Conservation (phyloP, 257 asterid species). For the Lithospermum erythrorhizon region DNA sequence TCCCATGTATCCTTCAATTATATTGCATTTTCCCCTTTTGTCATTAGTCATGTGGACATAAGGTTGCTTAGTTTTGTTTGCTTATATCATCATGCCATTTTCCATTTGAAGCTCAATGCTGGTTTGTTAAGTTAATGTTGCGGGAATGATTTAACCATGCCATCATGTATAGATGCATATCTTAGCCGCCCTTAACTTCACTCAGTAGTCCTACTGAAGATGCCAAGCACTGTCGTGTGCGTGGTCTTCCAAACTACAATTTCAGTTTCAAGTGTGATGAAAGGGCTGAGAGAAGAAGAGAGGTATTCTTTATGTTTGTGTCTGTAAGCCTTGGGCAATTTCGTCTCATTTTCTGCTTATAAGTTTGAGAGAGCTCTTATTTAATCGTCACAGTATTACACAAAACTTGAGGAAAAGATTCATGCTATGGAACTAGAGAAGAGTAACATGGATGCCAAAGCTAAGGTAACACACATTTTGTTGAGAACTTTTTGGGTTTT, state of each 20-base stretch:
- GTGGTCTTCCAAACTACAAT: conserved; percentile 65
- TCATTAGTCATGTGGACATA: neutral
- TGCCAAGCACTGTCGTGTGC: conserved; percentile 45
- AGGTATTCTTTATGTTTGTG: conserved; percentile 41
- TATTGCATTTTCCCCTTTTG: neutral
- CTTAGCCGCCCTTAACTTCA: conserved; percentile 29
- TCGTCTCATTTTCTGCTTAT: conserved; percentile 3
- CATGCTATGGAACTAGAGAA: conserved; percentile 89
- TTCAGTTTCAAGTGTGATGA: conserved; percentile 88
- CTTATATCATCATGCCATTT: conserved; percentile 8
- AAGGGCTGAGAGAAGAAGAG: conserved; percentile 91
- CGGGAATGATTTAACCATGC: neutral
- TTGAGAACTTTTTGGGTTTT: conserved; percentile 2
- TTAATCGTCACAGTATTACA: conserved; percentile 47
- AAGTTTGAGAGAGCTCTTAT: conserved; percentile 8
- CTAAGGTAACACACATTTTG: conserved; percentile 37
- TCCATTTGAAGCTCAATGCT: neutral
- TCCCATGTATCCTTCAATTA: conserved; percentile 25
- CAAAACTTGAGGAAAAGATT: conserved; percentile 88
- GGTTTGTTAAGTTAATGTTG: neutral
- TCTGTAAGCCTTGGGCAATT: neutral
- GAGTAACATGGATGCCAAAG: conserved; percentile 56
- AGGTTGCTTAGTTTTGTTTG: neutral
- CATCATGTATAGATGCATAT: neutral
- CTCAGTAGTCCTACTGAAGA: conserved; percentile 66